Evolutionary conservation across 2,329 filamentous ascomycete genomes (phyloP).

Genomic region (Cercospora sp.): DNA sequence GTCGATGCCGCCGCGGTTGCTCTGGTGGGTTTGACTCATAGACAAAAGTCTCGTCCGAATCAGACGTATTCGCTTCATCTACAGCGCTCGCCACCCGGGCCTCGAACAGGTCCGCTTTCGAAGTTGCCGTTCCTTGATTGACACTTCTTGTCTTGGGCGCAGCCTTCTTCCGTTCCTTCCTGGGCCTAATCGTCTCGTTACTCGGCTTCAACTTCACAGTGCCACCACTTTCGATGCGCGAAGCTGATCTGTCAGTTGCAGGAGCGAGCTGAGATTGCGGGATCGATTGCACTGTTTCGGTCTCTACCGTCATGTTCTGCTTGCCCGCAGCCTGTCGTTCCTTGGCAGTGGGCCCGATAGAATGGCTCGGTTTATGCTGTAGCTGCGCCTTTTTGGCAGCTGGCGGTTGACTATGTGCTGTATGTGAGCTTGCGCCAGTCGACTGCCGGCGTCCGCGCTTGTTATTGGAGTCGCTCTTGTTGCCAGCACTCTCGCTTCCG

Average conservation of each 20-base stretch:
- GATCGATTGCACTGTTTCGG: conserved; percentile 89
- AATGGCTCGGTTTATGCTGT: conserved; percentile 50
- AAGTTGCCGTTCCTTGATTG: conserved; percentile 74
- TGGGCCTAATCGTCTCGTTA: conserved; percentile 92
- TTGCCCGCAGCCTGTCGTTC: conserved; percentile 71
- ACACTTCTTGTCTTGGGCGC: conserved; percentile 72
- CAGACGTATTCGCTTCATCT: conserved; percentile 92
- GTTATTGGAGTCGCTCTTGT: conserved; percentile 49
- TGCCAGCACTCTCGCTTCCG: conserved; percentile 65
- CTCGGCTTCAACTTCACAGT: conserved; percentile 85
- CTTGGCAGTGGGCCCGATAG: conserved; percentile 50
- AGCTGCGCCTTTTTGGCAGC: conserved; percentile 66
- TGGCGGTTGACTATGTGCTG: conserved; percentile 20
- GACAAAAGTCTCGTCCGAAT: conserved; percentile 97
- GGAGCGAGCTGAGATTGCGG: conserved; percentile 73
- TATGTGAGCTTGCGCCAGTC: conserved; percentile 32
- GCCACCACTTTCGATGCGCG: conserved; percentile 63
- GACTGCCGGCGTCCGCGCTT: conserved; percentile 32
- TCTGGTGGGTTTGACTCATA: conserved; percentile 93
- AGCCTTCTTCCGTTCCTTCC: conserved; percentile 84
- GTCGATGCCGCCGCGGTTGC: conserved; percentile 63
- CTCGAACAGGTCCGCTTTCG: conserved; percentile 97
- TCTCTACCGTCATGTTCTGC: conserved; percentile 95
- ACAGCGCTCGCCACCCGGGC: conserved; percentile 94
- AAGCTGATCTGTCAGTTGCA: conserved; percentile 56